phyloP scores from a whole-genome alignment of 305 asterid genomes.

The Solanum hybrid region DNA sequence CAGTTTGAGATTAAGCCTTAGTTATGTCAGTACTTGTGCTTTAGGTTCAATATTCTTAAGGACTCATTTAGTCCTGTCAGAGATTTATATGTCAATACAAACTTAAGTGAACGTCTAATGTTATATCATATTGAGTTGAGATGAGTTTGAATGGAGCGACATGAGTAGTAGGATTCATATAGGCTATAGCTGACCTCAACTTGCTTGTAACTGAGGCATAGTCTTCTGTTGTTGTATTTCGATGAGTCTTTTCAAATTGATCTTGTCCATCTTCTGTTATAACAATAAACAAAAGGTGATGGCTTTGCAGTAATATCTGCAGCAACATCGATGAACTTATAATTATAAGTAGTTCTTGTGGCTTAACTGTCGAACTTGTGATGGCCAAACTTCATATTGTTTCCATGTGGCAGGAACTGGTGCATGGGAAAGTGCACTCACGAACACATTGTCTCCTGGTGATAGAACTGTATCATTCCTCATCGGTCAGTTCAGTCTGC shows the following conservation, averaged over 20 bases:
- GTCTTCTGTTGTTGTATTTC: background rate
- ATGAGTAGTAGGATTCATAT: background rate
- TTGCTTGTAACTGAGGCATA: background rate
- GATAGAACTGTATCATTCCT: conserved; percentile 76
- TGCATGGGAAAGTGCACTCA: conserved; percentile 99
- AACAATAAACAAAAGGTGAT: background rate
- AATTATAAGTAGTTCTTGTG: background rate
- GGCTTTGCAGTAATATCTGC: background rate
- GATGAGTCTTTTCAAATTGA: background rate
- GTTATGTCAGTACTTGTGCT: background rate
- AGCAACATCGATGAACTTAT: background rate
- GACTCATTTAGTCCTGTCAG: background rate
- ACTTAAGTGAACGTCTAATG: too few species aligned
- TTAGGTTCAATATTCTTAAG: background rate
- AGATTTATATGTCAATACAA: background rate
- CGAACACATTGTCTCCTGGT: conserved; percentile 94
- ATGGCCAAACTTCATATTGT: background rate
- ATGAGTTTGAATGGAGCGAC: background rate
- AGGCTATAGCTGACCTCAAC: too few species aligned
- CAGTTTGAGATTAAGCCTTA: background rate
- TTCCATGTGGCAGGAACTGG: conserved; percentile 60
- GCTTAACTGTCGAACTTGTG: background rate
- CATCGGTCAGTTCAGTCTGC: conserved; percentile 94
- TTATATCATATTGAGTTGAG: too few species aligned
- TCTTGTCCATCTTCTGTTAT: background rate